Evolutionary conservation across 139 green algal species (phyloP).

Genomic region (Micromonas pusilla): DNA sequence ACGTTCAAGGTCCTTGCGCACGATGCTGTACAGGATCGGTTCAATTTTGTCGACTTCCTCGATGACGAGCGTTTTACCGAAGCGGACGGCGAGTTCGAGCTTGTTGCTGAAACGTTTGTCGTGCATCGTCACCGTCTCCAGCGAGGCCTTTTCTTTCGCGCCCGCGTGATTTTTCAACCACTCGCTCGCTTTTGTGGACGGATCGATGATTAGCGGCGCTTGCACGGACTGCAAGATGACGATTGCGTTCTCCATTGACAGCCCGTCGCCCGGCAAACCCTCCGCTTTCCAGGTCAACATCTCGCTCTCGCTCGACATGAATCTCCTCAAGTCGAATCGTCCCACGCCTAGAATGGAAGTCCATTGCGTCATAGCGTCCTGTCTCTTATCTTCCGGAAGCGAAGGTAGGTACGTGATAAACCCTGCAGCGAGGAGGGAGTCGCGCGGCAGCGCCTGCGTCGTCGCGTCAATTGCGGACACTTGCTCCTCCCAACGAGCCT

Average conservation of each 20-base stretch:
- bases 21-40: slow-evolving; percentile 61
- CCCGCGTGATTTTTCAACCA: slow-evolving; percentile 58
- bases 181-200: slow-evolving; percentile 47
- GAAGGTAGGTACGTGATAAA: slow-evolving; percentile 60
- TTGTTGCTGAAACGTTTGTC: slow-evolving; percentile 58
- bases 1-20: slow-evolving; percentile 54
- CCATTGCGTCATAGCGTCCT: slow-evolving; percentile 30
- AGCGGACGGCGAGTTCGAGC: slow-evolving; percentile 70
- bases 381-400: slow-evolving; percentile 49
- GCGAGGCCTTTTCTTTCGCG: background rate
- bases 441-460: slow-evolving; percentile 46
- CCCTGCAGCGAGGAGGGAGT: slow-evolving; percentile 47
- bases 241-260: slow-evolving; percentile 65
- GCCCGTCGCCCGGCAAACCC: slow-evolving; percentile 58
- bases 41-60: slow-evolving; percentile 62
- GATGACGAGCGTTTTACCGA: slow-evolving; percentile 70
- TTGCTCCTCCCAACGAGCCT: slow-evolving; percentile 57
- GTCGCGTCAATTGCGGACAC: slow-evolving; percentile 40
- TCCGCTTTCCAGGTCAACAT: slow-evolving; percentile 67
- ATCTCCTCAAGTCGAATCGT: slow-evolving; percentile 48
- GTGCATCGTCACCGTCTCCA: slow-evolving; percentile 53
- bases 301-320: slow-evolving; percentile 62
- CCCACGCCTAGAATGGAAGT: slow-evolving; percentile 5
- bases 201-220: slow-evolving; percentile 68
- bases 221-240: slow-evolving; percentile 46